These are phyloP conservation scores for Picea sitchensis DNA, from an alignment of 75 land plant species.

Conservation along the genomic window DNA sequence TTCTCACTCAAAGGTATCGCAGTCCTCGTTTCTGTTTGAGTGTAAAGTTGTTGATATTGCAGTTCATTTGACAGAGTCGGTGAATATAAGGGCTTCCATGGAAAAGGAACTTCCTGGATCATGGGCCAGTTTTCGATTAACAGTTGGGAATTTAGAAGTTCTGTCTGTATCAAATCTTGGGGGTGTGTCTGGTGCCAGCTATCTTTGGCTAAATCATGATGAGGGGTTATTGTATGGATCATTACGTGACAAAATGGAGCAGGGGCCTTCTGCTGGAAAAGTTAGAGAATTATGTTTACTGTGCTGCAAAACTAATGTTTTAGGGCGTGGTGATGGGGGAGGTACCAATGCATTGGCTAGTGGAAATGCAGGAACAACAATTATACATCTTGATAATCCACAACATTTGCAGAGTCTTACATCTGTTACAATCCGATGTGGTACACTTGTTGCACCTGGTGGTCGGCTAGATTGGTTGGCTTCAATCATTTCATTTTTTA, in stretches of 20 bases:
- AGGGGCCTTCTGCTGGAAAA: constrained; percentile 1
- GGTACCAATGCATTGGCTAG: constrained; percentile 80
- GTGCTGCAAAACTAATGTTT: constrained; percentile 47
- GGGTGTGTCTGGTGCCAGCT: constrained; percentile 40
- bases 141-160: constrained; percentile 43
- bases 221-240: constrained; percentile 73
- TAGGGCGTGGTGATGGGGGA: constrained; percentile 86
- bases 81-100: constrained; percentile 19
- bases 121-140: constrained; percentile 43
- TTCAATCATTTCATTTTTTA: constrained; percentile 57
- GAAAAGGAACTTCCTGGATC: constrained; percentile 55
- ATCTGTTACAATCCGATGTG: constrained; percentile 56
- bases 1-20: constrained; percentile 16
- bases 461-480: constrained; percentile 88
- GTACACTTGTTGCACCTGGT: constrained; percentile 81
- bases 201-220: constrained; percentile 62
- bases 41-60: constrained; percentile 45
- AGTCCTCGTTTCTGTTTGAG: constrained; percentile 57
- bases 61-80: constrained; percentile 24
- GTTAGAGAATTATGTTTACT: constrained; percentile 49
- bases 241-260: constrained; percentile 13
- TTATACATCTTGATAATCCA: constrained; percentile 35
- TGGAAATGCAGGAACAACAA: constrained; percentile 62
- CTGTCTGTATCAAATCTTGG: constrained; percentile 71
- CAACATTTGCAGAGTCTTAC: constrained; percentile 29